phyloP scores from a whole-genome alignment of 192 early-diverging fungal species.

The Phycomyces nitens region DNA sequence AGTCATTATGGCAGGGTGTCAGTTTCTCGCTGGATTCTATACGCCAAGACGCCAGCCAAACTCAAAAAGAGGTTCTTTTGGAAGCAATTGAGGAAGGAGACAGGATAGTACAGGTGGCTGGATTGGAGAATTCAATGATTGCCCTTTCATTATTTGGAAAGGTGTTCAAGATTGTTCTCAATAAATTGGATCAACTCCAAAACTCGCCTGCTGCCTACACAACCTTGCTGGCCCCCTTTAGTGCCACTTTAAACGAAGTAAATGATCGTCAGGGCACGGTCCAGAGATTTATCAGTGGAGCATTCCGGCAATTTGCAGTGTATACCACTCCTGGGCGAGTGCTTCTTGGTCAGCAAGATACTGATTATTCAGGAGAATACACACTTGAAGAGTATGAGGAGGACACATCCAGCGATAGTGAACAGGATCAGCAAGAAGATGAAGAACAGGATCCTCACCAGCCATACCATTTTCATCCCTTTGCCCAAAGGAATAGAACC shows the following conservation, averaged over 20 bases:
- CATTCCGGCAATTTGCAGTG: slow-evolving; percentile 19
- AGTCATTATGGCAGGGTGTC: background rate
- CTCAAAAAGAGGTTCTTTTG: background rate
- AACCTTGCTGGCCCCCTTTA: slow-evolving; percentile 9
- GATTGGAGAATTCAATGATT: slow-evolving; percentile 7
- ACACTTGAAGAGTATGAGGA: no score
- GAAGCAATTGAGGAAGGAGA: background rate
- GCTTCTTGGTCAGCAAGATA: slow-evolving; percentile 1
- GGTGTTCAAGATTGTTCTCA: slow-evolving; percentile 10
- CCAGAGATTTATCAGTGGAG: slow-evolving; percentile 10
- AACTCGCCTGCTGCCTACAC: background rate
- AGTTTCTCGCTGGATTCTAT: background rate
- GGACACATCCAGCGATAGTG: no score
- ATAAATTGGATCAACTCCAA: background rate
- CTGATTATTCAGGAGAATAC: background rate
- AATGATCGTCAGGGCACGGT: background rate
- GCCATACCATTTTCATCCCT: no score
- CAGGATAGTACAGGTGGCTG: slow-evolving; percentile 12
- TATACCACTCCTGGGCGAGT: slow-evolving; percentile 14
- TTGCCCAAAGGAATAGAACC: no score
- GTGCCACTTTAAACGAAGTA: background rate
- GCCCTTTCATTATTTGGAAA: slow-evolving; percentile 9
- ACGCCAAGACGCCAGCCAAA: background rate
- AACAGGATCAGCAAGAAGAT: slow-evolving; percentile 1
- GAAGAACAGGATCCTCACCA: no score